A percentile compares a stretch with the other conserved stretches of the same genome.
These are phyloP conservation scores for Apiospora phragmitis DNA, from an alignment of 2,329 filamentous ascomycete species.

Conservation along the genomic window DNA sequence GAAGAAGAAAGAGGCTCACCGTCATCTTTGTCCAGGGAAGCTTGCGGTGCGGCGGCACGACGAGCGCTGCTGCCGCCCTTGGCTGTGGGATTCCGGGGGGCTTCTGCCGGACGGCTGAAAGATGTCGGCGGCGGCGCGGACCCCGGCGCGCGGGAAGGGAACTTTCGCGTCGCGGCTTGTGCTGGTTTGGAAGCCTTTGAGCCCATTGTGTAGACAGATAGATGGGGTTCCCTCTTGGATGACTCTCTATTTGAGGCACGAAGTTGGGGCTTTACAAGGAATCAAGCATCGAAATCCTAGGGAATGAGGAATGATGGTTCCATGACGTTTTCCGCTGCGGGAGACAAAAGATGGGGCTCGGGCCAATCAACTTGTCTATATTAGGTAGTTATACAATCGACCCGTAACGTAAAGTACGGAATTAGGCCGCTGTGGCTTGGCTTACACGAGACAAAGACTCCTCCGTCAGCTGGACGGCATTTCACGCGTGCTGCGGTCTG, in stretches of 20 bases:
- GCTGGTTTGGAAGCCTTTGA: constrained; percentile 48
- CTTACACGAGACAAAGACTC: background rate
- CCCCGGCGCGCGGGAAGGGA: constrained; percentile 41
- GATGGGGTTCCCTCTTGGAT: background rate
- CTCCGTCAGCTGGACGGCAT: too few relatives aligned
- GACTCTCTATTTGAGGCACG: background rate
- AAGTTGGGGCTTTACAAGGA: background rate
- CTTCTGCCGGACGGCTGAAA: background rate
- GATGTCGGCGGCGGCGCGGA: constrained; percentile 22
- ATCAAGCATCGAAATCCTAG: background rate
- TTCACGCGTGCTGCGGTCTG: background rate
- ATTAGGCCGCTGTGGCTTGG: background rate
- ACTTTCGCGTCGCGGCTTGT: constrained; percentile 42
- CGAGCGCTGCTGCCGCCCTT: background rate
- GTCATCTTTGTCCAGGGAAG: constrained; percentile 32
- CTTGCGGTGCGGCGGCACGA: constrained; percentile 12
- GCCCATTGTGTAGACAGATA: constrained; percentile 37
- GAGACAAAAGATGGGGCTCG: constrained; percentile 9
- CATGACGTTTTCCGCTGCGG: constrained; percentile 23
- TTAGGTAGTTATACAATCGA: background rate
- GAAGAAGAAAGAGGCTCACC: constrained; percentile 25
- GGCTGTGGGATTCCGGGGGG: background rate
- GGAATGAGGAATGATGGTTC: background rate
- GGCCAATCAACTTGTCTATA: background rate
- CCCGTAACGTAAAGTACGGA: background rate